Percentiles rank a stretch among this genome's conserved stretches.
Evolutionary conservation across 1,284 basidiomycete species (phyloP).

Genomic region (Fistulinella cinereoalba): DNA sequence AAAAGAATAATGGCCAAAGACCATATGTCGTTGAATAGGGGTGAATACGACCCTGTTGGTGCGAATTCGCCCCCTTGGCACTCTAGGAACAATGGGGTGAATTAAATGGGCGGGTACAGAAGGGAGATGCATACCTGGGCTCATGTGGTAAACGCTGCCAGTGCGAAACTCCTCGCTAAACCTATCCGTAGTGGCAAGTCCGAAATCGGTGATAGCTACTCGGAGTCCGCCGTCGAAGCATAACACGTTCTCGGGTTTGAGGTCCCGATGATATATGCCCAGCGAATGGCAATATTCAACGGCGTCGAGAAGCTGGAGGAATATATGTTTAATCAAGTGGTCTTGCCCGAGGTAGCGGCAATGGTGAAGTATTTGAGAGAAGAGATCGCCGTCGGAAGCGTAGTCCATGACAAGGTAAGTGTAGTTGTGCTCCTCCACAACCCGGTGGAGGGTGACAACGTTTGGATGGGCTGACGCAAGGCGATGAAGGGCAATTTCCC

Average conservation of each 20-base stretch:
- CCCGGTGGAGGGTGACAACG: conserved; percentile 87
- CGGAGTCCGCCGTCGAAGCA: conserved; percentile 80
- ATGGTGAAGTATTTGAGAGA: conserved; percentile 78
- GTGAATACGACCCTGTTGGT: conserved; percentile 73
- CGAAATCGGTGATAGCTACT: conserved; percentile 94
- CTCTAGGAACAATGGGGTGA: conserved; percentile 47
- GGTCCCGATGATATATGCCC: conserved; percentile 94
- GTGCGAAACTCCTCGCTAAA: conserved; percentile 91
- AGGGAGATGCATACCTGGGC: conserved; percentile 64
- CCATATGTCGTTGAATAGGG: conserved; percentile 94
- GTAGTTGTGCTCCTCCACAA: conserved; percentile 72
- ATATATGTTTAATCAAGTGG: conserved; percentile 80
- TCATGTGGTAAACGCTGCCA: conserved; percentile 96
- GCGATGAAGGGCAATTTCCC: conserved; percentile 83
- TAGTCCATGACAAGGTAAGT: conserved; percentile 76
- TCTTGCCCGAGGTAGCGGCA: conserved; percentile 77
- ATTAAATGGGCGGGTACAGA: conserved; percentile 5
- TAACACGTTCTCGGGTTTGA: conserved; percentile 98
- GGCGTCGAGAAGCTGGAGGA: conserved; percentile 91
- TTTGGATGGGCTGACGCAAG: conserved; percentile 84
- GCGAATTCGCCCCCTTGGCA: conserved; percentile 87
- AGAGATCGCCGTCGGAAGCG: conserved; percentile 88
- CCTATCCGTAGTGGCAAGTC: conserved; percentile 90
- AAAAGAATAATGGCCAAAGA: conserved; percentile 95
- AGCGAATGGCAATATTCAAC: conserved; percentile 86